Evolutionary conservation across 1,284 basidiomycete species (phyloP), one percentile per base, ranked within the genome.

Genomic region (Anthracocystis walkeri): DNA sequence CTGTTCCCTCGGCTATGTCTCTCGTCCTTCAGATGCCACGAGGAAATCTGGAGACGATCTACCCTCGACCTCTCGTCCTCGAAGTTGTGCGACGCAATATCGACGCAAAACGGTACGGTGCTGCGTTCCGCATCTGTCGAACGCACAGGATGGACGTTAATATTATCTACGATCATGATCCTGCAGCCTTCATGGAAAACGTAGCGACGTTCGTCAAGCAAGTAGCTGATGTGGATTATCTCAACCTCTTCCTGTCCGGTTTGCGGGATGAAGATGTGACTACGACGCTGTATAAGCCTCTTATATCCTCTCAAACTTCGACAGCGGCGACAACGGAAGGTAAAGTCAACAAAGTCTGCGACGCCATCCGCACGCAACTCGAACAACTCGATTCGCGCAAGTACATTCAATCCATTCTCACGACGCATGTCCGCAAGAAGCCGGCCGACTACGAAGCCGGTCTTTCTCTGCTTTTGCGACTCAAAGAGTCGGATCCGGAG

Each of bases 41-140:
- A 76, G 97, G 97, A 0, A 99, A 99, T 85, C 85, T 99, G 58
- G 97, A 99, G 87, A 97, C 94, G 0, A 91, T 99, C 61, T 93
- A 92, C 79, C 97, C 97, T 1, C 88, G 97, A 35, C 92, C 96
- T 1, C 87, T 99, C 68, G 95, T 98, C 3, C 90, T 97, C 86
- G 89, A 91, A 51, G 80, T 82, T 2, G 79, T 85, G 11, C 79
- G 80, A 7, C 62, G 65, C 31, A 68, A 75, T 48, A 63, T 85
- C 29, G 76, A 84, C 45, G 57, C 66, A 6, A 56, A 62, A 16
- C 73, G 89, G 51, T 98, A 94, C 86, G 88, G 91, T 59, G 91
- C 93, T 71, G 97, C 95, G 0, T 95, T 98, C 86, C 86, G 93
- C 38, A 90, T 93, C 1, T 97, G 95, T 85, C 89, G 97, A 41